These are phyloP conservation scores for Tremella mesenterica DNA, from an alignment of 768 basidiomycete species.

Conservation along the genomic window DNA sequence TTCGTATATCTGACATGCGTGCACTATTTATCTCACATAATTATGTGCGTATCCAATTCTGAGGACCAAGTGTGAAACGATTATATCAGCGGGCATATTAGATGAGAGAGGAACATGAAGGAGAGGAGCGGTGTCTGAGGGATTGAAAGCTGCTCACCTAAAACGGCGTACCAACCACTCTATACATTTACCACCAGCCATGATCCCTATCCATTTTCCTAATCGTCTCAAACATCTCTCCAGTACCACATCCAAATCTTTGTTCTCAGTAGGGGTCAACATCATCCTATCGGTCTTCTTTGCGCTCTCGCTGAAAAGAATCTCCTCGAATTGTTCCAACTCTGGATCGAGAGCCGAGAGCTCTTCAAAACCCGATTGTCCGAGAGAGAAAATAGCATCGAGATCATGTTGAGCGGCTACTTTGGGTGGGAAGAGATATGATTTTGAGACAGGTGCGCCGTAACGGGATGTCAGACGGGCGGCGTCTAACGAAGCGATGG, in stretches of 20 bases:
- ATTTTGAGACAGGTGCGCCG: constrained; percentile 55
- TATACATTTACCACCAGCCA: constrained; percentile 69
- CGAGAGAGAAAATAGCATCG: constrained; percentile 74
- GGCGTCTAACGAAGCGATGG: constrained; percentile 69
- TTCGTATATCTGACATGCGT: neutral
- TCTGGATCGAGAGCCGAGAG: constrained; percentile 57
- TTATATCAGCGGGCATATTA: too few relatives aligned
- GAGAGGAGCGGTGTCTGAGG: neutral
- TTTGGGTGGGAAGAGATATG: constrained; percentile 77
- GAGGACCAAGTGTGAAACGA: too few relatives aligned
- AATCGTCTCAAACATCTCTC: constrained; percentile 59
- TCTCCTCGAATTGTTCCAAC: constrained; percentile 57
- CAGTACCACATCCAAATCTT: constrained; percentile 57
- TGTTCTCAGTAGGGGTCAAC: constrained; percentile 56
- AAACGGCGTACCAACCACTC: constrained; percentile 95
- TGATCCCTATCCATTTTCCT: constrained; percentile 71
- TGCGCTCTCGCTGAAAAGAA: constrained; percentile 70
- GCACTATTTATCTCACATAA: too few relatives aligned
- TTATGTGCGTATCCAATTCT: too few relatives aligned
- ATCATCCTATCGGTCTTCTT: constrained; percentile 71
- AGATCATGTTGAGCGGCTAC: constrained; percentile 81
- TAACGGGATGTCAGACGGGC: constrained; percentile 55
- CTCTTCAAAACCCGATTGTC: constrained; percentile 65
- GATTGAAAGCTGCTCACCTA: constrained; percentile 51
- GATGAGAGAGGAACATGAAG: too few relatives aligned